phyloP scores from a whole-genome alignment of 2,329 filamentous ascomycete species.

The Rutstroemia sp. region DNA sequence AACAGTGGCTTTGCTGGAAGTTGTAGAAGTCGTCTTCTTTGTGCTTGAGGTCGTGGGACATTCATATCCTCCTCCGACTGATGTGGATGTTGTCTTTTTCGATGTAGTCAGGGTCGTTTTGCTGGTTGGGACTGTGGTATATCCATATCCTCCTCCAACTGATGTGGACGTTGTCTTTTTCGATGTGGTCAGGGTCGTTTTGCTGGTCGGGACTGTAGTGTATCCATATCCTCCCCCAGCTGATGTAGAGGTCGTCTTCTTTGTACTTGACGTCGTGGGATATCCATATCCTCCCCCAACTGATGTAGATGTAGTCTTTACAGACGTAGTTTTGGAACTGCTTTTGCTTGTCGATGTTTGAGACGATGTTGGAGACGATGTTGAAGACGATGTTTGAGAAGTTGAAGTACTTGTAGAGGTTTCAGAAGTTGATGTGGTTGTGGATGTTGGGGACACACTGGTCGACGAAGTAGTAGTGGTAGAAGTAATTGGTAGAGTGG shows the following conservation, averaged over 20 bases:
- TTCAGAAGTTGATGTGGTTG: not conserved
- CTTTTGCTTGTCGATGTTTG: no score
- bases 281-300: not conserved
- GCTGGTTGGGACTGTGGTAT: not conserved
- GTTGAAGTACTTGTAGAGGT: not conserved
- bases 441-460: not conserved
- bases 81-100: not conserved
- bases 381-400: not conserved
- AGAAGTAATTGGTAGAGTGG: not conserved
- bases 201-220: no score
- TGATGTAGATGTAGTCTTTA: not conserved
- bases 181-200: not conserved
- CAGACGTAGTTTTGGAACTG: not conserved
- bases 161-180: not conserved
- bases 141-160: not conserved
- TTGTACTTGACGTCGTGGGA: not conserved
- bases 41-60: not conserved
- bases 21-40: not conserved
- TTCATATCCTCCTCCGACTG: not conserved
- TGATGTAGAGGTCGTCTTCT: not conserved
- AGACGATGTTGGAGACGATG: not conserved
- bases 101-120: not conserved
- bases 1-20: not conserved
- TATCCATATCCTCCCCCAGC: no score
- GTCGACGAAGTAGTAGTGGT: not conserved